Evolutionary conservation across 164 flowering plant species (phyloP).

Genomic region (Vitis cinerea): DNA sequence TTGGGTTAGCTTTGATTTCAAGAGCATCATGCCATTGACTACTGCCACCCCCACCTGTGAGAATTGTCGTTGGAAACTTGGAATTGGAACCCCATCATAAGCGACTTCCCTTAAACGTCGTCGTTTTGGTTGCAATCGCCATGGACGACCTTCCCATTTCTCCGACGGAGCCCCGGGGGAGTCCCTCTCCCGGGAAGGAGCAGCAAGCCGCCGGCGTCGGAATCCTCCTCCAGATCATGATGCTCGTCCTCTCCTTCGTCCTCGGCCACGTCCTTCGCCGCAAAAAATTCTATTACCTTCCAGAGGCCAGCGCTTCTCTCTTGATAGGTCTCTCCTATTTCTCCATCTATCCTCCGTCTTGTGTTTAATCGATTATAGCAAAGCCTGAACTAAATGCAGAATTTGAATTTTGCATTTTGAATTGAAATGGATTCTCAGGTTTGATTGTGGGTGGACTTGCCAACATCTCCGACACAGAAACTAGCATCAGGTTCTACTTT

Average conservation of each 20-base stretch:
- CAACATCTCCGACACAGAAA: conserved; percentile 85
- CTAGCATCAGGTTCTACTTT: conserved; percentile 62
- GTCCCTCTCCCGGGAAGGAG: conserved; percentile 63
- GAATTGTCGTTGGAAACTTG: too few species aligned
- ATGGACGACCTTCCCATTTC: conserved; percentile 24
- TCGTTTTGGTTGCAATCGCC: too few species aligned
- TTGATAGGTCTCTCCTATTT: conserved; percentile 61
- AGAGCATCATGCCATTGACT: too few species aligned
- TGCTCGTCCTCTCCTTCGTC: conserved; percentile 95
- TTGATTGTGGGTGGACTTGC: conserved; percentile 93
- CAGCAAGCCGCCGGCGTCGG: conserved; percentile 99
- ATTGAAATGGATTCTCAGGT: conserved; percentile 40
- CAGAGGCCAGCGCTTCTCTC: conserved; percentile 98
- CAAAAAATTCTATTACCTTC: conserved; percentile 81
- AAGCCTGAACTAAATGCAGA: neutral
- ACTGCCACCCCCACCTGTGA: too few species aligned
- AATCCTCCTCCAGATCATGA: conserved; percentile 97
- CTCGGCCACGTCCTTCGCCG: conserved; percentile 96
- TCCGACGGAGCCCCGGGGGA: conserved; percentile 43
- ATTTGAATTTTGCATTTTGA: neutral
- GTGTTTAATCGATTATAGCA: neutral
- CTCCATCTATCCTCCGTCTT: neutral
- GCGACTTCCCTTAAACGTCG: too few species aligned
- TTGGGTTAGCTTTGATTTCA: too few species aligned
- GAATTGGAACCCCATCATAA: too few species aligned